A percentile compares a stretch with the other conserved stretches of the same genome.
Evolutionary conservation across 441 rosid genomes (phyloP).

Genomic region (Eutrema salsugineum): DNA sequence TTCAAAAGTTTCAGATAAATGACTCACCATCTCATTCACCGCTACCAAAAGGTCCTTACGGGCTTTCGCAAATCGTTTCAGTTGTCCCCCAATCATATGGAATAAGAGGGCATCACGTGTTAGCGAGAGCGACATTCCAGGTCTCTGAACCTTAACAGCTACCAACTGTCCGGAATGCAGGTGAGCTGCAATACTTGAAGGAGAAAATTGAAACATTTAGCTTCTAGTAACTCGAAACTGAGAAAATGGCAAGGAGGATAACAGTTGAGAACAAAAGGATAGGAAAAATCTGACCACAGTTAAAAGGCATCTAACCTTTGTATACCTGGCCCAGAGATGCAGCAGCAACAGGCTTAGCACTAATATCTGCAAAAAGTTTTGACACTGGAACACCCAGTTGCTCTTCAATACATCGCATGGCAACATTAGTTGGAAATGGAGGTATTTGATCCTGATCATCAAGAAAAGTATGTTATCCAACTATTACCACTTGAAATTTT

Average conservation of each 20-base stretch:
- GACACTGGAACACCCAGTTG: constrained; percentile 75
- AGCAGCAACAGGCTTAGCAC: constrained; percentile 90
- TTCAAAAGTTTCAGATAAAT: constrained; percentile 4
- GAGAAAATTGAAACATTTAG: constrained; percentile 32
- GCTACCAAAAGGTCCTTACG: constrained; percentile 89
- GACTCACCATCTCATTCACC: constrained; percentile 94
- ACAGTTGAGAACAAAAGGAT: background rate
- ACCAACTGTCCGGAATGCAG: constrained; percentile 96
- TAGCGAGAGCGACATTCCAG: constrained; percentile 76
- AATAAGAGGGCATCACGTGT: constrained; percentile 96
- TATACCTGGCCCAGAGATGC: constrained; percentile 99
- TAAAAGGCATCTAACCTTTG: constrained; percentile 67
- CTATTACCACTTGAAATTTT: constrained; percentile 66
- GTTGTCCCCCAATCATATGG: constrained; percentile 90
- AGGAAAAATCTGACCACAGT: constrained; percentile 10
- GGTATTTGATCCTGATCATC: constrained; percentile 88
- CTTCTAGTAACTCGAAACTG: constrained; percentile 15
- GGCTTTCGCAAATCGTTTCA: constrained; percentile 95
- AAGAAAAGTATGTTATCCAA: constrained; percentile 1
- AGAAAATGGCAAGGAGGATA: background rate
- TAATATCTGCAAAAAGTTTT: constrained; percentile 80
- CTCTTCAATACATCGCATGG: constrained; percentile 79
- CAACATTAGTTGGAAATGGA: constrained; percentile 77
- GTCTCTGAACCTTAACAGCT: constrained; percentile 99
- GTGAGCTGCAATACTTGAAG: constrained; percentile 87